These are phyloP conservation scores for Echria macrotheca DNA, from an alignment of 495 filamentous ascomycete genomes.

Conservation along the genomic window DNA sequence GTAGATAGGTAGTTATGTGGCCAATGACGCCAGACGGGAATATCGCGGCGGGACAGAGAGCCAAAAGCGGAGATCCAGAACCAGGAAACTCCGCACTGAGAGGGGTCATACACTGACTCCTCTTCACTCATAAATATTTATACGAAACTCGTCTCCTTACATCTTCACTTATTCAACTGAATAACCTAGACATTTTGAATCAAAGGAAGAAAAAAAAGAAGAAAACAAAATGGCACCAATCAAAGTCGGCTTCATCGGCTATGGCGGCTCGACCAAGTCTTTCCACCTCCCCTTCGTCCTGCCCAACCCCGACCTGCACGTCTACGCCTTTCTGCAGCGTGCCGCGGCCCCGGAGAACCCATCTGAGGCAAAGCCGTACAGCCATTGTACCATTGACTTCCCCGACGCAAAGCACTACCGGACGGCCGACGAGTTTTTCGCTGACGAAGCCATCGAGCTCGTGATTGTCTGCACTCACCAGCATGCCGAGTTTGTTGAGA, in stretches of 20 bases:
- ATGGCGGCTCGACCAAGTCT: constrained; percentile 61
- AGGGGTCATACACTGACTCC: too few species aligned
- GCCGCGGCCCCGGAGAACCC: constrained; percentile 18
- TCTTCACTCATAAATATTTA: too few species aligned
- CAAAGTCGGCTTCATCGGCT: constrained; percentile 33
- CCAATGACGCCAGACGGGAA: too few species aligned
- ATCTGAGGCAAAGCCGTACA: constrained; percentile 9
- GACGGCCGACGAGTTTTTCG: constrained; percentile 53
- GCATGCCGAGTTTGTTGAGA: constrained; percentile 57
- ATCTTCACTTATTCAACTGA: too few species aligned
- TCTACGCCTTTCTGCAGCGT: constrained; percentile 43
- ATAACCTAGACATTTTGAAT: too few species aligned
- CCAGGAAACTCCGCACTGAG: too few species aligned
- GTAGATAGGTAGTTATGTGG: too few species aligned
- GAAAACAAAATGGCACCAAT: constrained; percentile 17
- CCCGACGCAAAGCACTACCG: constrained; percentile 33
- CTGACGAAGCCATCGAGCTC: constrained; percentile 53
- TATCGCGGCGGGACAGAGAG: too few species aligned
- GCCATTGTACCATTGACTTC: constrained; percentile 34
- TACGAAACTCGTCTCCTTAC: too few species aligned
- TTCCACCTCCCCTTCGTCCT: constrained; percentile 72
- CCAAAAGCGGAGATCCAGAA: too few species aligned
- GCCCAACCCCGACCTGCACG: constrained; percentile 54
- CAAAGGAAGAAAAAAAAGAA: too few species aligned
- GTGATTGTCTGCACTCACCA: constrained; percentile 60